Conservation (phyloP, 2,329 filamentous ascomycete species). For the Lecanosticta acicola region DNA sequence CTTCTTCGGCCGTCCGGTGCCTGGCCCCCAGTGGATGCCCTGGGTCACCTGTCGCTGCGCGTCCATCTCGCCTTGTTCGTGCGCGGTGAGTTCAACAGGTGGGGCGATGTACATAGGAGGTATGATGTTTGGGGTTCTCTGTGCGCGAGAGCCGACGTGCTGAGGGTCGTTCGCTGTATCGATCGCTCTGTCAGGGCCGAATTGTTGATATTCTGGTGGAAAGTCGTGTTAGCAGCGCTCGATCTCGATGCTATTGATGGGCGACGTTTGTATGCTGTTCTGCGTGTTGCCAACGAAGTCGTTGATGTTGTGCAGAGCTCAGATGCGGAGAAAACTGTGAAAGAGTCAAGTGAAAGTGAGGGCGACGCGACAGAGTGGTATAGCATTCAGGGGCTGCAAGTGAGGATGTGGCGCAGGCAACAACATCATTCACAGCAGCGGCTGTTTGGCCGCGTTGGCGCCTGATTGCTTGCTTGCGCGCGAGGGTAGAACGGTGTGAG, state of each 20-base stretch:
- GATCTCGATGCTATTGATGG: background rate
- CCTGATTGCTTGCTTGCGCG: background rate
- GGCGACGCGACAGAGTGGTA: background rate
- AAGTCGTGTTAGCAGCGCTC: background rate
- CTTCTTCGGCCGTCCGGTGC: slow-evolving; percentile 43
- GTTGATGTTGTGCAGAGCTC: background rate
- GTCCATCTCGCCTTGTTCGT: slow-evolving; percentile 22
- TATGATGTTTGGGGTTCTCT: slow-evolving; percentile 18
- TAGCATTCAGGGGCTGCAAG: background rate
- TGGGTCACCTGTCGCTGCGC: slow-evolving; percentile 20
- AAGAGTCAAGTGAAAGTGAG: background rate
- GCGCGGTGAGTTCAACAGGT: slow-evolving; percentile 22
- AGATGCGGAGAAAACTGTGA: background rate
- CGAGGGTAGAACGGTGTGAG: background rate
- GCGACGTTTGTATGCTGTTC: background rate
- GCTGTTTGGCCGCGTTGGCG: background rate
- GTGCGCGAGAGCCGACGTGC: slow-evolving; percentile 12
- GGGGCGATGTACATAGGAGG: slow-evolving; percentile 29
- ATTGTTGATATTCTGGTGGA: slow-evolving; percentile 15
- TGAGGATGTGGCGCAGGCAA: background rate
- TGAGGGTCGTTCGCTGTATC: slow-evolving; percentile 8
- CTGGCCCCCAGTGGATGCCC: slow-evolving; percentile 25
- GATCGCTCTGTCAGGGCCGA: slow-evolving; percentile 10
- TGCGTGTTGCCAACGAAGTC: background rate
- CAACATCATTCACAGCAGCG: background rate